Evolutionary conservation across 495 filamentous ascomycete species (phyloP).

Genomic region (Neurospora tetrasperma): DNA sequence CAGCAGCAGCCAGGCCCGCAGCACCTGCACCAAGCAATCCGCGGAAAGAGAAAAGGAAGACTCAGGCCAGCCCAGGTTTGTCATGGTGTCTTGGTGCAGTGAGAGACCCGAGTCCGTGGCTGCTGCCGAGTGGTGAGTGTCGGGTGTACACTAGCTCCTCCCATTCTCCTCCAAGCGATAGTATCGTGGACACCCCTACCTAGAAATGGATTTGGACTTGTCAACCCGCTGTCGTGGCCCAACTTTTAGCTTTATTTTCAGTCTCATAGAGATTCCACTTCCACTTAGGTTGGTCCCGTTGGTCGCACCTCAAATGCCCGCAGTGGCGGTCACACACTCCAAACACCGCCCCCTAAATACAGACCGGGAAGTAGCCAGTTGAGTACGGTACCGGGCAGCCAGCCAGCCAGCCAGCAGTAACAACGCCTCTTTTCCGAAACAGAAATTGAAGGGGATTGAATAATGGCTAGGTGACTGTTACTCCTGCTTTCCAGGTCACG

Average conservation of each 20-base stretch:
- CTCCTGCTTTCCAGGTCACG: neutral
- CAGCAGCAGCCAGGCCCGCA: neutral
- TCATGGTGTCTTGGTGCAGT: neutral
- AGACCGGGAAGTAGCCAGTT: neutral
- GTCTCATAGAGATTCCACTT: neutral
- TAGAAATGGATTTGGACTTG: neutral
- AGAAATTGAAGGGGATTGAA: neutral
- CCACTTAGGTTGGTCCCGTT: neutral
- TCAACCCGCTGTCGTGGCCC: neutral
- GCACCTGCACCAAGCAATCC: neutral
- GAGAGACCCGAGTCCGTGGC: neutral
- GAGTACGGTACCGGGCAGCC: neutral
- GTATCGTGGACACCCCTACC: neutral
- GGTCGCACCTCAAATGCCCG: neutral
- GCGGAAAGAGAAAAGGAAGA: neutral
- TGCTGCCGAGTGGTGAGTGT: neutral
- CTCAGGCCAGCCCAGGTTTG: neutral
- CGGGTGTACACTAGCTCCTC: neutral
- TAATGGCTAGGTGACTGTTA: neutral
- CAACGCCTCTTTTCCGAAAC: neutral
- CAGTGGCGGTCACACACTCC: neutral
- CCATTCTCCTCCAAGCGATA: neutral
- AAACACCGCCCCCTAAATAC: neutral
- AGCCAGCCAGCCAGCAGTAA: neutral
- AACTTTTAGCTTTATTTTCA: neutral